Conservation (phyloP, 2,329 filamentous ascomycete species). For the Cercospora beticola region DNA sequence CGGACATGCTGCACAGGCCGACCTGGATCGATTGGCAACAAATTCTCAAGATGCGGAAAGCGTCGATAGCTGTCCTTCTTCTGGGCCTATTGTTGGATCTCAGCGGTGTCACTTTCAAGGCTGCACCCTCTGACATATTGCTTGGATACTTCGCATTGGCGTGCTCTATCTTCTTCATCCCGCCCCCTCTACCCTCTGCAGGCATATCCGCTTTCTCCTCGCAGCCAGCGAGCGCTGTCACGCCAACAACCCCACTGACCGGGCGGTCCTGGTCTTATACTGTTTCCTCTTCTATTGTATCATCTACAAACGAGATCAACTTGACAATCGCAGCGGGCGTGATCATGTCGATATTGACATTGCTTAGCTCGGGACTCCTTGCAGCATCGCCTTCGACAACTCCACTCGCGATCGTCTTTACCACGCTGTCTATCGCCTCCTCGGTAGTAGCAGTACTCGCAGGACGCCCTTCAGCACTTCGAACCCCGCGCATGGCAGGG, state of each 20-base stretch:
- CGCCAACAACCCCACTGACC: constrained; percentile 19
- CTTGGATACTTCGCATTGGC: constrained; percentile 51
- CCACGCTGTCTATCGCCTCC: constrained; percentile 44
- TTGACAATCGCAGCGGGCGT: constrained; percentile 46
- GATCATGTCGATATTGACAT: constrained; percentile 39
- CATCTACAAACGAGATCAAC: constrained; percentile 42
- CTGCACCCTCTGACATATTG: constrained; percentile 35
- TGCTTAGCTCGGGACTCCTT: constrained; percentile 39
- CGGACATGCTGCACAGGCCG: constrained; percentile 22
- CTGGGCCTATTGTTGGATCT: constrained; percentile 40
- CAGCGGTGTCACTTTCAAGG: constrained; percentile 33
- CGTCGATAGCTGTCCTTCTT: constrained; percentile 40
- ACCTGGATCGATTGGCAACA: constrained; percentile 34
- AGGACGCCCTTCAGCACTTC: constrained; percentile 44
- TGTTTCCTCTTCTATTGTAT: constrained; percentile 37
- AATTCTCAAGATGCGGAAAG: constrained; percentile 39
- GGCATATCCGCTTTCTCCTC: constrained; percentile 7
- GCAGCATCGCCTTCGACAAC: constrained; percentile 38
- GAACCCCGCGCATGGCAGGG: constrained; percentile 38
- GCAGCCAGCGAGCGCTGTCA: constrained; percentile 4
- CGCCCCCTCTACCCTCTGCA: constrained; percentile 49
- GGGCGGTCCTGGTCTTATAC: constrained; percentile 22
- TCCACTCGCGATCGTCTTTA: constrained; percentile 40
- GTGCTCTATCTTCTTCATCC: constrained; percentile 44
- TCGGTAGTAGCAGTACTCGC: constrained; percentile 46